phyloP scores from a whole-genome alignment of 2,329 filamentous ascomycete genomes.

The Verticillium alfalfae region DNA sequence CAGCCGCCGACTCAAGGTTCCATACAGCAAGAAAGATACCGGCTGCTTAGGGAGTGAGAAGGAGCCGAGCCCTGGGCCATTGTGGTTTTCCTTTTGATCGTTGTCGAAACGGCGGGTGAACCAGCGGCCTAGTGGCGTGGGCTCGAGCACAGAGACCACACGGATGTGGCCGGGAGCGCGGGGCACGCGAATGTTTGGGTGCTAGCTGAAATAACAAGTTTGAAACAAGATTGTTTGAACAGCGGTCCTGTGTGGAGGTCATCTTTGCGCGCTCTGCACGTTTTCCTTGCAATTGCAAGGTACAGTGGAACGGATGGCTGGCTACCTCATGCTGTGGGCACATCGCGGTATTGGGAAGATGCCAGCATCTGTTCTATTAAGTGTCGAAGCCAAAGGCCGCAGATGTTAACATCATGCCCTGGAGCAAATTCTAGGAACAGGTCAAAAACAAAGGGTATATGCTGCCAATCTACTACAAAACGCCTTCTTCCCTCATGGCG shows the following conservation, averaged over 20 bases:
- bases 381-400: not conserved
- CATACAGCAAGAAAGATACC: not conserved
- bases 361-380: constrained; percentile 5
- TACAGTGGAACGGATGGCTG: not conserved
- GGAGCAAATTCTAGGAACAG: not conserved
- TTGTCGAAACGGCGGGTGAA: not conserved
- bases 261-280: not conserved
- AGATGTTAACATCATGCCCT: constrained; percentile 1
- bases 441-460: constrained; percentile 2
- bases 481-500: constrained; percentile 8
- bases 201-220: not conserved
- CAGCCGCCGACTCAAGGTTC: not conserved
- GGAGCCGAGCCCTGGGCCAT: not conserved
- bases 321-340: not conserved
- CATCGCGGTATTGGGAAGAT: not conserved
- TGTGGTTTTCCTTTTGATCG: not conserved
- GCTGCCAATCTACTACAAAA: constrained; percentile 7
- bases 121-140: not conserved
- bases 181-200: not conserved
- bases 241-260: not conserved
- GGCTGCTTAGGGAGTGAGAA: not conserved
- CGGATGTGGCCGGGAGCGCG: not conserved
- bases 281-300: not conserved
- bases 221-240: not conserved
- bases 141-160: not conserved